Base-by-base conservation (phyloP, 2,329 filamentous ascomycete species). In the Claviceps africana region DNA sequence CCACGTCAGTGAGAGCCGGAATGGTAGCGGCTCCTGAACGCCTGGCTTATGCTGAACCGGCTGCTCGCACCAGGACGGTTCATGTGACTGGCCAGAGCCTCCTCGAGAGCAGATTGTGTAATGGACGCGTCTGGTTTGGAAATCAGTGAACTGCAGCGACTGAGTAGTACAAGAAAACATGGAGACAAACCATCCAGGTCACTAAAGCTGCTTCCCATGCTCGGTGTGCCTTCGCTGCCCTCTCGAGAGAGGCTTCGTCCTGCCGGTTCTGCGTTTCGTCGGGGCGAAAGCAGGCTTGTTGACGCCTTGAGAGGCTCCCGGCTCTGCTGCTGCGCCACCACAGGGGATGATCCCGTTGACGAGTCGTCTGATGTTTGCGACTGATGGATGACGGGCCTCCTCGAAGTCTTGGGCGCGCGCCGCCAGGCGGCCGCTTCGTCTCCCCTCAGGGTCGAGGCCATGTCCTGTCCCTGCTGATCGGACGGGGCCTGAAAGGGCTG, bases 141-240 rank as follows among this genome's bases (percentile, higher is more conserved):
- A 2, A 21, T 45, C 47, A 39, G 50, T 56, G 33, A 56, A 39
- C 2, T 28, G 6, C 21, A 10, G 4, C 7, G 7, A 21, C 2
- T 25, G 25, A 25, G 5, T 25, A 5, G 25, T 25, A 25, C n/a
- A n/a, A n/a, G n/a, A n/a, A 51, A 19, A 8, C 5, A 25, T 35
- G 48, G 25, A 44, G 54, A 59, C 65, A 54, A 71, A 79, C 85
- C 86, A 64, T 91, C 87, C 44, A 94, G 74, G 69, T 93, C 88
- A 66, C 86, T 91, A 61, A 88, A 93, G 60, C 86, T 90, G 64
- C 86, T 91, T 1, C 86, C 85, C 81, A 89, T 88, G 59, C 85
- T 88, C 1, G 83, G 85, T 15, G 82, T 84, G 15, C 83, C 83
- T 56, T 88, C 84, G 61, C 83, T 88, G 13, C 79, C 79, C 56